Evolutionary conservation across 1,139 yeast species (phyloP).

Genomic region (Suhomyces kunorum): DNA sequence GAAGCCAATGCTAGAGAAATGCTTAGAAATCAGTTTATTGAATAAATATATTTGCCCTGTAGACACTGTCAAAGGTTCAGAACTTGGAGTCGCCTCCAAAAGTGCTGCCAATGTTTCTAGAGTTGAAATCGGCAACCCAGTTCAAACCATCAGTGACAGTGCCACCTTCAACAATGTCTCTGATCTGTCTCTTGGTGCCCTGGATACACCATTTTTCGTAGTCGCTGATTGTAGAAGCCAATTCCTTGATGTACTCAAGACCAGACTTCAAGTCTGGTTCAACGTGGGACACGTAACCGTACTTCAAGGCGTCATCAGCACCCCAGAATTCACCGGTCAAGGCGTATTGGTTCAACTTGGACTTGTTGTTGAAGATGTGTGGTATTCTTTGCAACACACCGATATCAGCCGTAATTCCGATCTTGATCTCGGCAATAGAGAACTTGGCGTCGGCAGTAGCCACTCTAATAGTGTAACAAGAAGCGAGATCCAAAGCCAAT

Average conservation of each 20-base stretch:
- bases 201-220: constrained; percentile 61
- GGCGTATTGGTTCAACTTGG: constrained; percentile 62
- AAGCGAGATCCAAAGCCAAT: constrained; percentile 65
- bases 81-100: constrained; percentile 4
- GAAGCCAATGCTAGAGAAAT: background rate
- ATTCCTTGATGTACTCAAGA: constrained; percentile 46
- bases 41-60: background rate
- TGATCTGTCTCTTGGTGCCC: constrained; percentile 64
- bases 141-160: constrained; percentile 51
- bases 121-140: constrained; percentile 56
- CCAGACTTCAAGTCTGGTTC: constrained; percentile 52
- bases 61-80: background rate
- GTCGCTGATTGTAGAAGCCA: constrained; percentile 53
- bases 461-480: constrained; percentile 60
- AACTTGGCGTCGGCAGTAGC: constrained; percentile 55
- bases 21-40: background rate
- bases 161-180: constrained; percentile 51
- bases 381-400: constrained; percentile 76
- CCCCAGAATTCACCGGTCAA: constrained; percentile 62
- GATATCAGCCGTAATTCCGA: constrained; percentile 80
- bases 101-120: constrained; percentile 39
- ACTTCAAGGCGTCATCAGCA: constrained; percentile 54
- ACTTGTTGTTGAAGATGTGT: constrained; percentile 52
- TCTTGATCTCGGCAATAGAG: constrained; percentile 67
- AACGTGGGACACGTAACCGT: constrained; percentile 57